Base-by-base conservation (phyloP, 1,139 yeast species). In the Suhomyces atakaporum region DNA sequence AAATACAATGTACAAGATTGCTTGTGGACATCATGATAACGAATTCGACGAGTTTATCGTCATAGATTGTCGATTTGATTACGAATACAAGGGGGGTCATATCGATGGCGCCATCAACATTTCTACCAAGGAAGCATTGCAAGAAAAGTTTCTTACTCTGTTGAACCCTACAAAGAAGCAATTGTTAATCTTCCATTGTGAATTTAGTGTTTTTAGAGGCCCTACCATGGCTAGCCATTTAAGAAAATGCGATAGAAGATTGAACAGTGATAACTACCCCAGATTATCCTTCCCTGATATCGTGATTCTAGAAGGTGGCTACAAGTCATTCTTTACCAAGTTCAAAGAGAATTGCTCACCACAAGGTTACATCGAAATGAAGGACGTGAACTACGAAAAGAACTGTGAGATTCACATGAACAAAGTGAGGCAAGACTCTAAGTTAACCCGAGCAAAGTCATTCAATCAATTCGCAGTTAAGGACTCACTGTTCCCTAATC, bases 71-170 rank as follows among this genome's bases (percentile, higher is more conserved):
- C 76, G 98, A 34, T 92, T 92, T 54, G 88, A 83, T 50, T 92
- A 92, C 64, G 98, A 92, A 61, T 94, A 66, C 58, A 72, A 76
- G 25, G 97, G 98, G 18, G 98, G 98, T 21, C 98, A 94, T 60
- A 87, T 92, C 32, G 75, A 72, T 29, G 82, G 86, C 30, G 95
- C 98, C 9, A 53, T 85, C 38, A 92, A 92, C 58, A 71, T 89
- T 26, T 80, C 86, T 28, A 75, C 84, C 30, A 83, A 84, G 48
- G 77, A 77, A 40, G 81, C 77, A 34, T 65, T 92, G 33, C 92
- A 85, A 52, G 63, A 71, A 22, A 58, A 46, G 31, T 73, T 80
- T 40, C 48, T 66, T 58, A 31, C 18, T 45, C 46, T 39, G 38
- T 13, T 23, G 14, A 24, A 27, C 36, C 48, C 23, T 40, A 50